Evolutionary conservation across 345 rosid species (phyloP), one percentile per base, ranked within the genome.

Genomic region (Eucalyptus camaldulensis): DNA sequence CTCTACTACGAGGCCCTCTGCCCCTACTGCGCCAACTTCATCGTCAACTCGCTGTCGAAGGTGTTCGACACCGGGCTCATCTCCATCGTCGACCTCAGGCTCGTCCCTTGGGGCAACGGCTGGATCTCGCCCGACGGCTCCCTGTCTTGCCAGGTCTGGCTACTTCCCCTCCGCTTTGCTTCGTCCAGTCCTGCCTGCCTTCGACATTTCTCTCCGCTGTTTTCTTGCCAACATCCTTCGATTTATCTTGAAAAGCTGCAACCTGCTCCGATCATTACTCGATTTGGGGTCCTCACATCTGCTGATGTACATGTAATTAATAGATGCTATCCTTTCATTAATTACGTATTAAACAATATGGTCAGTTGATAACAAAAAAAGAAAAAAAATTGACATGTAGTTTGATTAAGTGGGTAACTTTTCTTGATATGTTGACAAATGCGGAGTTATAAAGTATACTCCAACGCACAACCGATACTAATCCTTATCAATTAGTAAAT

Each of bases 21-120:
- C 85, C 99, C 98, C 0, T 93, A 91, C 89, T 96, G 95, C 88
- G 95, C 96, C 49, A 91, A 95, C 87, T 97, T 97, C 92, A 95
- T 97, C 13, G 98, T 93, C 16, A 94, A 97, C 90, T 92, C 93
- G 91, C 91, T 97, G 87, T 93, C 90, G 14, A 94, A 94, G 92
- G 86, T 96, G 88, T 96, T 97, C 86, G 87, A 93, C 44, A 86
- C 27, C 44, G 95, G 93, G 10, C 96, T 97, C 89, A 91, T 91
- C 91, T 92, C 96, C 90, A 90, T 95, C 88, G 92, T 96, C 92
- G 90, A 95, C 90, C 98, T 96, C 90, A 93, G 94, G 87, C 86
- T 96, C 88, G 56, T 96, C 40, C 99, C 99, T 8, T 97, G 96
- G 99, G 99, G 99, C 80, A 97, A 97, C 87, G 88, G 96, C 85